Base-by-base conservation (phyloP, 192 early-diverging fungal species). In the Diversispora eburnea region DNA sequence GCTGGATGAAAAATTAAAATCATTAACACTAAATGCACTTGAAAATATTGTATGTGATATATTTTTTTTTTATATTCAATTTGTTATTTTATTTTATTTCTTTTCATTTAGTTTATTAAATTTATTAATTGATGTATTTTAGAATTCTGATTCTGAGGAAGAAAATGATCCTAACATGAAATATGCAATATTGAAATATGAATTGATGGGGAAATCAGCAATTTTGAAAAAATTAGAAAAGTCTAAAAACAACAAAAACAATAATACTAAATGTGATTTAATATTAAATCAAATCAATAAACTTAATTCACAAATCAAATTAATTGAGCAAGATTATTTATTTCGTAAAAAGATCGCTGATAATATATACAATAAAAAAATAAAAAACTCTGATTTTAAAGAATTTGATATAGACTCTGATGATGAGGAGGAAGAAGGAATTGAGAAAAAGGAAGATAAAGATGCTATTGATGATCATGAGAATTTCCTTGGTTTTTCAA, bases 341-440 rank as follows among this genome's bases (percentile, higher is more conserved):
- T 60, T 47, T 17, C 7, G 41, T 77, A 4, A 52, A 22, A 54
- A 72, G 74, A 15, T 20, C 68, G 20, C 8, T 25, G 57, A 59
- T 3, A 25, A 59, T 2, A 10, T 59, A 8, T 8, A 59, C 20
- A 70, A 81, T 47, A 79, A 79, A 20, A 72, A 73, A 55, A 48
- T 78, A 42, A 74, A 79, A 4, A 72, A 83, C 3, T 51, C 68
- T 7, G 46, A 79, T 66, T 68, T 76, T 57, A 78, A 78, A 25
- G 66, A 78, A 25, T 42, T 57, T 8, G 22, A 72, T 20, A 73
- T 62, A 42, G 76, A 77, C 10, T 73, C 77, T 33, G 76, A 76
- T 67, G 70, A 78, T 8, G 67, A 74, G 10, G 62, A 55, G 9
- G 76, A 81, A 54, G 74, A 73, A 13, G 43, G 45, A 43, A 75